A percentile compares a stretch with the other conserved stretches of the same genome.
Conservation (phyloP, 2,329 filamentous ascomycete species). For the Boeremia exigua region DNA sequence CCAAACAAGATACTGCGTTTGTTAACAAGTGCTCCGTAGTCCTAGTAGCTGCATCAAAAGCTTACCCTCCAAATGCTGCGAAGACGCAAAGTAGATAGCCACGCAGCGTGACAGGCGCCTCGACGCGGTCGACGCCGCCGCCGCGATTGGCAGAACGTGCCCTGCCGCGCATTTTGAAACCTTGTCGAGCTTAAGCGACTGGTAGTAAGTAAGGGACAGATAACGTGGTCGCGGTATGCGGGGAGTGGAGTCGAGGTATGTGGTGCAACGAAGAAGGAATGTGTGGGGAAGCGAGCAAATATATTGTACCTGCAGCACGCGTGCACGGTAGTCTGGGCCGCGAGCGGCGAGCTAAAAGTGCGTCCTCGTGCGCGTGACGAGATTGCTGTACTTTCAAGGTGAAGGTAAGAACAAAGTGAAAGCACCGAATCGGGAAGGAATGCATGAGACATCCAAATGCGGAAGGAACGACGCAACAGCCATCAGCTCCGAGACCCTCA, state of each 20-base stretch:
- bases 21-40: background rate
- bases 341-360: background rate
- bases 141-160: constrained; percentile 27
- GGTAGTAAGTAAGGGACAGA: constrained; percentile 12
- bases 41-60: background rate
- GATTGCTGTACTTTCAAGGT: background rate
- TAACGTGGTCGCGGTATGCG: constrained; percentile 2
- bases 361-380: constrained; percentile 5
- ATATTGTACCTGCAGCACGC: constrained; percentile 6
- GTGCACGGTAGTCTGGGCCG: background rate
- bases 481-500: background rate
- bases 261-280: constrained; percentile 8
- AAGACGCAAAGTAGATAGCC: constrained; percentile 56
- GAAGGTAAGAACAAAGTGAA: constrained; percentile 8
- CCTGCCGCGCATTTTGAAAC: constrained; percentile 33
- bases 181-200: constrained; percentile 14
- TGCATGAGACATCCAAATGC: constrained; percentile 8
- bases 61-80: constrained; percentile 58
- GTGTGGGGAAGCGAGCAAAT: background rate
- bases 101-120: constrained; percentile 56
- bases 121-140: constrained; percentile 59
- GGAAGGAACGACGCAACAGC: constrained; percentile 6
- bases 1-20: constrained; percentile 67
- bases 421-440: constrained; percentile 9
- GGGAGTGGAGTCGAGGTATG: background rate